Evolutionary conservation across 768 basidiomycete species (phyloP), one percentile per base, ranked within the genome.

Genomic region (Terana coerulea): DNA sequence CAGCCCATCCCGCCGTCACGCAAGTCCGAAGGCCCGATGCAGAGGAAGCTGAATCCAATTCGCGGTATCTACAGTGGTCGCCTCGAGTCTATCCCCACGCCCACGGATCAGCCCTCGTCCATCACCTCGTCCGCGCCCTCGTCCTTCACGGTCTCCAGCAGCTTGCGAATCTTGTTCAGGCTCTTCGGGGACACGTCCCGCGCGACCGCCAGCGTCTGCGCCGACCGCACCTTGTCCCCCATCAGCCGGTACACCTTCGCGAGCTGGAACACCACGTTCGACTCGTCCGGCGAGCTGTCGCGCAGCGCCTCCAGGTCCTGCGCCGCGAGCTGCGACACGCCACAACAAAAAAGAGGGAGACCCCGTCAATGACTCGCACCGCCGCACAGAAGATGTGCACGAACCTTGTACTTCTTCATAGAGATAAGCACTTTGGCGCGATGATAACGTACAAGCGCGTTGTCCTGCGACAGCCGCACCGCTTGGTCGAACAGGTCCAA

Each of bases 211-310:
- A 99, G 86, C 69, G 85, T 77, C 54, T 88, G 84, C 51, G 90
- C 88, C 43, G 92, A 85, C 68, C 89, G 86, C 17, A 79, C 75
- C 58, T 82, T 80, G 68, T 92, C 77, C 30, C 91, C 91, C 49
- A 88, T 70, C 59, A 89, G 75, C 41, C 91, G 83, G 64, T 97
- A 98, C 53, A 88, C 86, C 72, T 88, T 89, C 24, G 94, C 97
- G 15, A 99, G 81, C 69, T 98, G 86, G 80, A 97, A 97, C 53
- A 95, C 83, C 51, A 98, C 90, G 71, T 98, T 98, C 48, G 94
- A 88, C 74, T 99, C 97, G 64, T 94, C 91, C 6, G 95, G 95
- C 30, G 94, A 90, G 56, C 82, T 74, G 65, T 82, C 83, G 59
- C 85, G 79, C 47, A 99, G 79, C 54, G 75, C 73, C 69, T 92